phyloP scores from a whole-genome alignment of 768 basidiomycete species.

The Lactarius tabidus region DNA sequence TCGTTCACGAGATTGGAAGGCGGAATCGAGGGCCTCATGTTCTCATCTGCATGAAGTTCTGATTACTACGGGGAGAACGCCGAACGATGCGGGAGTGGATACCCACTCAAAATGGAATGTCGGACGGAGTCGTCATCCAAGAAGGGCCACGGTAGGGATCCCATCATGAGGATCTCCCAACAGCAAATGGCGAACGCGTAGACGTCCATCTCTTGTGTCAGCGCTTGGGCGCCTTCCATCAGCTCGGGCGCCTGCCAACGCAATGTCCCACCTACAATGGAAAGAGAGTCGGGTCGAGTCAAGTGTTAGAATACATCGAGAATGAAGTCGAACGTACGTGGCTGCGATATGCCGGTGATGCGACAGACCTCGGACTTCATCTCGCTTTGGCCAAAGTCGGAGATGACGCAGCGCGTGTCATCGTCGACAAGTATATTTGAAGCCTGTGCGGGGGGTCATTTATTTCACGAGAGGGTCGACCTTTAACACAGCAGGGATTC shows the following conservation, averaged over 20 bases:
- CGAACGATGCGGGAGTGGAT: neutral
- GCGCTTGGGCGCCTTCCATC: slow-evolving; percentile 43
- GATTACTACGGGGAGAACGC: too few species aligned
- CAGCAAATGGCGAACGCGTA: slow-evolving; percentile 68
- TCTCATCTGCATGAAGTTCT: slow-evolving; percentile 23
- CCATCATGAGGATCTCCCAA: slow-evolving; percentile 59
- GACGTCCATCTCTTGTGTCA: slow-evolving; percentile 58
- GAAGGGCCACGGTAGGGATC: slow-evolving; percentile 54
- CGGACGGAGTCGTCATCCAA: slow-evolving; percentile 49
- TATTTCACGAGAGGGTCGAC: neutral
- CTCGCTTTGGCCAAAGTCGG: slow-evolving; percentile 81
- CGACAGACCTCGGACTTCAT: slow-evolving; percentile 69
- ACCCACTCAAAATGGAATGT: slow-evolving; percentile 46
- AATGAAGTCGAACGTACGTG: slow-evolving; percentile 30
- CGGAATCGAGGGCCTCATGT: slow-evolving; percentile 37
- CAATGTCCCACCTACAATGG: slow-evolving; percentile 43
- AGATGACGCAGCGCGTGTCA: slow-evolving; percentile 60
- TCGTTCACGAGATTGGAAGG: slow-evolving; percentile 34
- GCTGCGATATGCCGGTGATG: slow-evolving; percentile 45
- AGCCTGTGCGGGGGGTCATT: slow-evolving; percentile 45
- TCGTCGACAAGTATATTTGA: slow-evolving; percentile 76
- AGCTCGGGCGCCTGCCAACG: slow-evolving; percentile 74
- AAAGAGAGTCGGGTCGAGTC: neutral
- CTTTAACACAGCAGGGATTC: slow-evolving; percentile 13
- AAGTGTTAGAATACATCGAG: too few species aligned